phyloP scores from a whole-genome alignment of 2,329 filamentous ascomycete species.

The Calonectria pteridis region DNA sequence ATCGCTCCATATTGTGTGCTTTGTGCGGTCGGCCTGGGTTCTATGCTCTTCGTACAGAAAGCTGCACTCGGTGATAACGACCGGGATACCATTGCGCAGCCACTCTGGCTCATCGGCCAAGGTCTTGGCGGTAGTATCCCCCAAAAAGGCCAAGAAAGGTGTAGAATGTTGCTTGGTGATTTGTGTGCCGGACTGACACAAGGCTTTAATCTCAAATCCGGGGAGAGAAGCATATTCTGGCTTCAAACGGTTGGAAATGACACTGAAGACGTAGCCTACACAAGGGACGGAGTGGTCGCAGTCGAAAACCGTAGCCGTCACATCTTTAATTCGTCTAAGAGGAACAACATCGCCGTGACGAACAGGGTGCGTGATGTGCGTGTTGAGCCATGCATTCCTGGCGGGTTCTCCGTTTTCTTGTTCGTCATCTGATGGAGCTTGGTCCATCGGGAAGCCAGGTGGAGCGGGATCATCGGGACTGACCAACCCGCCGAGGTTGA shows the following conservation, averaged over 20 bases:
- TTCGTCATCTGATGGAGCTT: too few relatives aligned
- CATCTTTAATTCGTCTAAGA: conserved; percentile 51
- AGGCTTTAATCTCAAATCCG: conserved; percentile 52
- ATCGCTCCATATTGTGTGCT: conserved; percentile 61
- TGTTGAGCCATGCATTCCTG: conserved; percentile 47
- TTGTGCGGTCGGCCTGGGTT: conserved; percentile 58
- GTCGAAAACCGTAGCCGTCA: conserved; percentile 57
- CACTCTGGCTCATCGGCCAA: conserved; percentile 56
- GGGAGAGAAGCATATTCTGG: conserved; percentile 52
- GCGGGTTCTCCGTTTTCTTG: conserved; percentile 26
- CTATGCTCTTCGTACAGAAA: conserved; percentile 59
- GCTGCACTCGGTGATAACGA: conserved; percentile 64
- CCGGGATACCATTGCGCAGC: conserved; percentile 54
- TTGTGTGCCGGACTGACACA: conserved; percentile 53
- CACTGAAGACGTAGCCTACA: conserved; percentile 60
- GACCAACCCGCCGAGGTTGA: conserved; percentile 56
- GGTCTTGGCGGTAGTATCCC: conserved; percentile 58
- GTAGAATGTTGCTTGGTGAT: conserved; percentile 55
- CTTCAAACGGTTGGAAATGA: conserved; percentile 54
- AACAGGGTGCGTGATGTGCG: conserved; percentile 46
- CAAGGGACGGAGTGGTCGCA: conserved; percentile 63
- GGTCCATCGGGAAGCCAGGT: background rate
- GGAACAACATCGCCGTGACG: conserved; percentile 51
- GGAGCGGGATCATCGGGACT: conserved; percentile 41
- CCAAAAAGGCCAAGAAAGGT: conserved; percentile 62